A percentile compares a stretch with the other conserved stretches of the same genome.
phyloP scores from a whole-genome alignment of 2,329 filamentous ascomycete species.

The Leptosphaerulina australis region DNA sequence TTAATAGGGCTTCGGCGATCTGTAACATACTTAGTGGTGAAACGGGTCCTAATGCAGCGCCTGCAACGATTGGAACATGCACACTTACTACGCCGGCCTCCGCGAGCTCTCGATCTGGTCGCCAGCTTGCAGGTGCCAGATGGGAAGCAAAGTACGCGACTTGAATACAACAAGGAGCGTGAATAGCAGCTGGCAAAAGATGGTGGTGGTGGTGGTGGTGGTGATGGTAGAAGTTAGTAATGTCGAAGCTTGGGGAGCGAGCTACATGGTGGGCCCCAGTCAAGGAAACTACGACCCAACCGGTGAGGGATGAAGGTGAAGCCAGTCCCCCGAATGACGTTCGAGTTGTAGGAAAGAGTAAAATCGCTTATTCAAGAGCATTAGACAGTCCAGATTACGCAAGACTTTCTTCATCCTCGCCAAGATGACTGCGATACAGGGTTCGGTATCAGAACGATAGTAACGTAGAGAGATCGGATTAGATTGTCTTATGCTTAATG shows the following conservation, averaged over 20 bases:
- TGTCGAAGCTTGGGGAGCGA: background rate
- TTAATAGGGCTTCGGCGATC: constrained; percentile 29
- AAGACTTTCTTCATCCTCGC: no score
- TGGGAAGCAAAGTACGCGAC: no score
- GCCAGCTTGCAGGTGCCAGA: constrained; percentile 24
- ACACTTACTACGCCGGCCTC: constrained; percentile 34
- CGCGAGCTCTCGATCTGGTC: constrained; percentile 22
- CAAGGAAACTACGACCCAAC: constrained; percentile 1
- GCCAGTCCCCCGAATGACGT: no score
- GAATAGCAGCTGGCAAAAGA: background rate
- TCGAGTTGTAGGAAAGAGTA: background rate
- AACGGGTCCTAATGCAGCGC: background rate
- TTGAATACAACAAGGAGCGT: background rate
- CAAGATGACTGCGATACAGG: no score
- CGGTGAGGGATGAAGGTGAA: constrained; percentile 4
- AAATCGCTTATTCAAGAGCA: no score
- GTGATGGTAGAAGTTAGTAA: background rate
- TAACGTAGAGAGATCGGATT: no score
- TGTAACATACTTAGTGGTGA: constrained; percentile 9
- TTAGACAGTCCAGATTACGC: no score
- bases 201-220: background rate
- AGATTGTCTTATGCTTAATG: no score
- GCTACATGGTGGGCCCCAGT: background rate
- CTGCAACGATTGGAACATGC: background rate
- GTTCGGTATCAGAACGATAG: no score